Base-by-base conservation (phyloP, 169 alveolate genomes). In the Amoebophrya sp. region DNA sequence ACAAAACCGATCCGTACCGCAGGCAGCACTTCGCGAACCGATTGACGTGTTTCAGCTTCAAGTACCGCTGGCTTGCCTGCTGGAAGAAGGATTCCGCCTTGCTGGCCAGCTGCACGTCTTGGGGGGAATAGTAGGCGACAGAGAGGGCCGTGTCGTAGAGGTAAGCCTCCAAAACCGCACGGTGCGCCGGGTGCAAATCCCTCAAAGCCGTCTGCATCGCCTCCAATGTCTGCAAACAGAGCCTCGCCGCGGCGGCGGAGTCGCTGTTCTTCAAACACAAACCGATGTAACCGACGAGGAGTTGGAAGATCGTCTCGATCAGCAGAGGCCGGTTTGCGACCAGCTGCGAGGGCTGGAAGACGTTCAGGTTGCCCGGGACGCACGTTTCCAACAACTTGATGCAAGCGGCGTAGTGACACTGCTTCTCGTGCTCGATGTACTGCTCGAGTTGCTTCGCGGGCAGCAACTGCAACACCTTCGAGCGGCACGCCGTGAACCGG, bases 1-100 rank as follows among this genome's bases (percentile, higher is more conserved):
- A 89, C 39, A 89, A 53, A 0, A 89, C 91, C 7, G 77, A 89
- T 40, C 77, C n/a, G 77, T 89, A 89, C 33, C 91, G 91, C n/a
- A 89, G 54, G 91, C 91, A 89, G 77, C 91, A 89, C 66, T 89
- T 89, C 33, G 91, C 91, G 77, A 39, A 89, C 0, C 91, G 54
- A n/a, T 54, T 39, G 55, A 40, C 38, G 77, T 89, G 91, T 3
- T 54, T 54, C 91, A 89, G 29, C 77, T 33, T 14, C 41, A 23
- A 53, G 77, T 89, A 89, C 0, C 91, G 91, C 40, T n/a, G 7
- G 12, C 55, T 35, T 12, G 91, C 91, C 66, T 89, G 91, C 91
- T 89, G 91, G 35, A 89, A 89, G 91, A 39, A 89, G 91, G 25
- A 89, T 23, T 47, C 66, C 7, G 66, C 66, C 18, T 47, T 47